Percentiles rank a stretch among this genome's conserved stretches.
Evolutionary conservation across 23 red algal species (phyloP).

Genomic region (Gracilaria vermiculophylla): DNA sequence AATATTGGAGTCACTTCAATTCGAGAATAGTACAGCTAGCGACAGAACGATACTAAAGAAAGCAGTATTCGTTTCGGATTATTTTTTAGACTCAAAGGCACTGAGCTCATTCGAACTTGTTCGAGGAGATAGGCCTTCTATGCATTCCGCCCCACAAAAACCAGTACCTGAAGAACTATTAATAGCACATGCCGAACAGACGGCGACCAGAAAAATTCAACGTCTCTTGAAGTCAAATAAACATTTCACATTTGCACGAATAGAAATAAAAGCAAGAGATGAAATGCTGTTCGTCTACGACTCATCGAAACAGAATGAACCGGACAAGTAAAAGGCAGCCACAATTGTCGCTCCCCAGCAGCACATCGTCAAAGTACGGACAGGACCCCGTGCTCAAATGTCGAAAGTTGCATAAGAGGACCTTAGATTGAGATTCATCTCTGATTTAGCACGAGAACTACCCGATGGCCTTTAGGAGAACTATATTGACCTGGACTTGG

Average conservation of each 20-base stretch:
- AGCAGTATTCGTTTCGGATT: slow-evolving; percentile 21
- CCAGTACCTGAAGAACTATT: not conserved
- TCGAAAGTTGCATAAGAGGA: slow-evolving; percentile 37
- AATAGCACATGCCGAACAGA: not conserved
- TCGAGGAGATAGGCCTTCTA: slow-evolving; percentile 1
- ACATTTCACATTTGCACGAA: not conserved
- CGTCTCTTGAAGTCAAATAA: not conserved
- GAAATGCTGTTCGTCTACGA: not conserved
- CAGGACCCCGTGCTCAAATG: not conserved
- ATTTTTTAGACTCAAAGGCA: not conserved
- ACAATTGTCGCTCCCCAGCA: not conserved
- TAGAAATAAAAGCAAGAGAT: not conserved
- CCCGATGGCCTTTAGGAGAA: not conserved
- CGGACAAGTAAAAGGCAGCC: not conserved
- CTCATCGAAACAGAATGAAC: slow-evolving; percentile 7
- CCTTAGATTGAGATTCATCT: not conserved
- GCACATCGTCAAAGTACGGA: not conserved
- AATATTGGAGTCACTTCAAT: not conserved
- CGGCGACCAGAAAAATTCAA: slow-evolving; percentile 8
- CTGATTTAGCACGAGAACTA: not conserved
- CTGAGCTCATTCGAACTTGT: slow-evolving; percentile 34
- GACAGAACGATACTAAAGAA: not conserved
- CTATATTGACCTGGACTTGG: not conserved
- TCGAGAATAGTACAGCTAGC: not conserved
- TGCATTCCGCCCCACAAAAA: not conserved